Conservation (phyloP, 1,284 basidiomycete species). For the Singerocomus rubriflavus region DNA sequence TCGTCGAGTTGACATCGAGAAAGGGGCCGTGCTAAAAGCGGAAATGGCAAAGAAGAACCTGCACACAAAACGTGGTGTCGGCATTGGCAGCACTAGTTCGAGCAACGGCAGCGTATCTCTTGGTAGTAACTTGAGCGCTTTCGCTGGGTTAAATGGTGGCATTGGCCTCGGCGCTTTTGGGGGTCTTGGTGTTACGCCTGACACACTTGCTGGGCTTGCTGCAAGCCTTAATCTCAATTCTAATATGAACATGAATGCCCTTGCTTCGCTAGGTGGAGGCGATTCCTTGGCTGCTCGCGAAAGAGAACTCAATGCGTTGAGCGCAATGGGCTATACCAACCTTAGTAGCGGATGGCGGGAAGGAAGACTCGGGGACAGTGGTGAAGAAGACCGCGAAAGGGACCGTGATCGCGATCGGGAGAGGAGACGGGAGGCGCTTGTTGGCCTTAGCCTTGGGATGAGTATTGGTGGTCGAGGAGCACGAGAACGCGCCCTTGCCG, state of each 20-base stretch:
- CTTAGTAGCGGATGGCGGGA: conserved; percentile 37
- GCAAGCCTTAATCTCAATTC: conserved; percentile 32
- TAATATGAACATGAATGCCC: conserved; percentile 25
- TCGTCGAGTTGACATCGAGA: conserved; percentile 89
- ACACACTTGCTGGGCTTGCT: conserved; percentile 30
- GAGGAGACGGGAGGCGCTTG: conserved; percentile 37
- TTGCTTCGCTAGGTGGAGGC: conserved; percentile 22
- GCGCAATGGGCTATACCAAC: conserved; percentile 46
- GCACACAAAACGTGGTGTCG: conserved; percentile 88
- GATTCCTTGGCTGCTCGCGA: conserved; percentile 44
- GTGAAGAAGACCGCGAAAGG: conserved; percentile 36
- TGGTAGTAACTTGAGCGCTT: conserved; percentile 23
- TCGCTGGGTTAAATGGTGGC: conserved; percentile 31
- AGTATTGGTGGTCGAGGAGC: conserved; percentile 45
- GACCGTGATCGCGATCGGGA: conserved; percentile 40
- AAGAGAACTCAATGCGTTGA: conserved; percentile 45
- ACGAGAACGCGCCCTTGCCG: conserved; percentile 56
- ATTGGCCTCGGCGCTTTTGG: conserved; percentile 25
- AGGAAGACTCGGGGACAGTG: conserved; percentile 32
- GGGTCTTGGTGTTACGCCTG: conserved; percentile 35
- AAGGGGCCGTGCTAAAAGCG: conserved; percentile 91
- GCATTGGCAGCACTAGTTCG: conserved; percentile 35
- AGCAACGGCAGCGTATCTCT: conserved; percentile 24
- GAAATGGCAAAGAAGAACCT: conserved; percentile 99
- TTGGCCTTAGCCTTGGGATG: conserved; percentile 38